phyloP scores from a whole-genome alignment of 805 yeast species.

The Ogataea ganodermae region DNA sequence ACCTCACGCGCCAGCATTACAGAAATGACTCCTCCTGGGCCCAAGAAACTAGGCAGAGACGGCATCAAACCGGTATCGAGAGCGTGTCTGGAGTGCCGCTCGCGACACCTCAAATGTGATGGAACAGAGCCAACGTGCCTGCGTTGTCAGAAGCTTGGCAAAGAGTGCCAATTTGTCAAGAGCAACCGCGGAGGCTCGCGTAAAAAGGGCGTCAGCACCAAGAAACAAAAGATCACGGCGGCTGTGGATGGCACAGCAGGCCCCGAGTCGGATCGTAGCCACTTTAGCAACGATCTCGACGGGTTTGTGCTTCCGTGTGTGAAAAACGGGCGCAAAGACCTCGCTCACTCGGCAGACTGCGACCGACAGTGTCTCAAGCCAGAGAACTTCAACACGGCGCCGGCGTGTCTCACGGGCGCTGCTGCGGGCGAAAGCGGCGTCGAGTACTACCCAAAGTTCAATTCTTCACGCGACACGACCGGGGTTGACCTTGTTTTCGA shows the following conservation, averaged over 20 bases:
- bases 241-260: not conserved
- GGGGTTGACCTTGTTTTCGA: conserved; percentile 31
- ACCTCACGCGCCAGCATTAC: not conserved
- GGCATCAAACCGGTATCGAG: conserved; percentile 42
- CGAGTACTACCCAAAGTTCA: conserved; percentile 35
- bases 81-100: conserved; percentile 55
- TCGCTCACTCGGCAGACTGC: conserved; percentile 25
- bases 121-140: conserved; percentile 48
- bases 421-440: conserved; percentile 8
- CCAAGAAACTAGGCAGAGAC: conserved; percentile 9
- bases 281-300: conserved; percentile 15
- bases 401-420: conserved; percentile 31
- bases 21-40: not conserved
- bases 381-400: conserved; percentile 30
- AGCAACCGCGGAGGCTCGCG: conserved; percentile 57
- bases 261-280: too few relatives aligned
- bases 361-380: conserved; percentile 30
- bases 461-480: conserved; percentile 30
- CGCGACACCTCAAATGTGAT: conserved; percentile 52
- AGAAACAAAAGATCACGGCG: conserved; percentile 21
- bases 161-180: conserved; percentile 49
- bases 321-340: conserved; percentile 24
- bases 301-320: conserved; percentile 34
- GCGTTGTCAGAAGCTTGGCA: conserved; percentile 39
- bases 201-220: conserved; percentile 44